These are phyloP conservation scores for Aspergillus hancockii DNA, from an alignment of 495 filamentous ascomycete species.

Conservation along the genomic window DNA sequence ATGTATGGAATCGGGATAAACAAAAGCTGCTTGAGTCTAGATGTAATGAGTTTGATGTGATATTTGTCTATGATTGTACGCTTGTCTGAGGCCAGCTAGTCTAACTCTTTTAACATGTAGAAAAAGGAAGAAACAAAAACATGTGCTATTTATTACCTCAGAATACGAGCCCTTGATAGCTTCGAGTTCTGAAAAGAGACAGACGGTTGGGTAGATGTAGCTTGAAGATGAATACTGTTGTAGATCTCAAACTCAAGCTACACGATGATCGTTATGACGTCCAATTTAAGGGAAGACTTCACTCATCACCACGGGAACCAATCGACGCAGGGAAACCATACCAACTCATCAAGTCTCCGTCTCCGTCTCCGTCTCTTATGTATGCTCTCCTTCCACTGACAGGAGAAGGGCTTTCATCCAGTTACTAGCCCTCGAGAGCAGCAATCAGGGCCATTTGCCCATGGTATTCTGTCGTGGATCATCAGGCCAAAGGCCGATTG, in stretches of 20 bases:
- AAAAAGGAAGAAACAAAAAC: background rate
- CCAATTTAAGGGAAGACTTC: no score
- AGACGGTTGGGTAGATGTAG: no score
- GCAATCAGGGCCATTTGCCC: conserved; percentile 66
- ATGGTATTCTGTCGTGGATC: conserved; percentile 54
- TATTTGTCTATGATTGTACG: conserved; percentile 10
- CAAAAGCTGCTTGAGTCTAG: background rate
- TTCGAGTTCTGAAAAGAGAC: no score
- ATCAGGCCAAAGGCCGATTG: conserved; percentile 58
- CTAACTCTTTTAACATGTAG: background rate
- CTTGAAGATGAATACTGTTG: no score
- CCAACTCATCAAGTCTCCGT: no score
- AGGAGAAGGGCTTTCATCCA: no score
- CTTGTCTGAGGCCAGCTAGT: background rate
- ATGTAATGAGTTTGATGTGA: conserved; percentile 2
- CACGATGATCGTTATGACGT: no score
- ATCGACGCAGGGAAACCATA: no score
- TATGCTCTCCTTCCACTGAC: no score
- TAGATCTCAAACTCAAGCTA: no score
- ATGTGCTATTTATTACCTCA: background rate
- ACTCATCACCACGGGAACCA: no score
- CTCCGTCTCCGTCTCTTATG: no score
- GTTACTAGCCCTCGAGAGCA: conserved; percentile 49
- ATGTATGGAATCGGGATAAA: background rate
- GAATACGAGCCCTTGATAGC: background rate